Conservation (phyloP, 2,329 filamentous ascomycete species). For the Neospermospora avenae region DNA sequence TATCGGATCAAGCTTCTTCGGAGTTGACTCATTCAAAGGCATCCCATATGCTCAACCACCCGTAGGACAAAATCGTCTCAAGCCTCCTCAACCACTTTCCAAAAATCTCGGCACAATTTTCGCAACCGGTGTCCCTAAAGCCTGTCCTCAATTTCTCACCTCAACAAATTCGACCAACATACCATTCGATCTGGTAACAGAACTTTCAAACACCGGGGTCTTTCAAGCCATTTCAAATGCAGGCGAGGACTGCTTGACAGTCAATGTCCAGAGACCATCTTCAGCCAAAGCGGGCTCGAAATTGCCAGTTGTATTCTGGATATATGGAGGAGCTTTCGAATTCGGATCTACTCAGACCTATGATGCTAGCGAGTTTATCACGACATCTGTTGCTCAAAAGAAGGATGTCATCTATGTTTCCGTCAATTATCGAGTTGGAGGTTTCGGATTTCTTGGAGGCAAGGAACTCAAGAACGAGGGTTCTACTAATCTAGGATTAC, state of each 20-base stretch:
- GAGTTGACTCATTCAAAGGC: constrained; percentile 39
- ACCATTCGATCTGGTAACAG: constrained; percentile 43
- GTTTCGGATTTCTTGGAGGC: constrained; percentile 71
- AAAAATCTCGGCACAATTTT: constrained; percentile 56
- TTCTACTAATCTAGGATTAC: constrained; percentile 65
- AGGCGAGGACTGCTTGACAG: constrained; percentile 61
- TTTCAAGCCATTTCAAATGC: constrained; percentile 53
- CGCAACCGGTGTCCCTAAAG: constrained; percentile 53
- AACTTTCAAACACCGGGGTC: constrained; percentile 52
- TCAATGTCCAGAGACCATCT: constrained; percentile 57
- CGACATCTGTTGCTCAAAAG: constrained; percentile 43
- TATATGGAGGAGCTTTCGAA: constrained; percentile 65
- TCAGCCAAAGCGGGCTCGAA: constrained; percentile 53
- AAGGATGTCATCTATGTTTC: constrained; percentile 72
- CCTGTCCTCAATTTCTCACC: constrained; percentile 68
- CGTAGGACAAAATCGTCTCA: constrained; percentile 62
- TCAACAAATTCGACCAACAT: constrained; percentile 36
- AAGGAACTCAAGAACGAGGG: constrained; percentile 65
- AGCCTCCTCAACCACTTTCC: constrained; percentile 61
- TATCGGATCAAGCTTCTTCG: constrained; percentile 15
- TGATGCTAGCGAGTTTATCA: constrained; percentile 47
- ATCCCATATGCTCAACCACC: constrained; percentile 75
- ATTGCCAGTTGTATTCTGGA: constrained; percentile 68
- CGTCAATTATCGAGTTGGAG: constrained; percentile 74
- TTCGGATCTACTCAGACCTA: constrained; percentile 51